These are phyloP conservation scores for Vitis riparia DNA, from an alignment of 164 flowering plant genomes.

Conservation along the genomic window DNA sequence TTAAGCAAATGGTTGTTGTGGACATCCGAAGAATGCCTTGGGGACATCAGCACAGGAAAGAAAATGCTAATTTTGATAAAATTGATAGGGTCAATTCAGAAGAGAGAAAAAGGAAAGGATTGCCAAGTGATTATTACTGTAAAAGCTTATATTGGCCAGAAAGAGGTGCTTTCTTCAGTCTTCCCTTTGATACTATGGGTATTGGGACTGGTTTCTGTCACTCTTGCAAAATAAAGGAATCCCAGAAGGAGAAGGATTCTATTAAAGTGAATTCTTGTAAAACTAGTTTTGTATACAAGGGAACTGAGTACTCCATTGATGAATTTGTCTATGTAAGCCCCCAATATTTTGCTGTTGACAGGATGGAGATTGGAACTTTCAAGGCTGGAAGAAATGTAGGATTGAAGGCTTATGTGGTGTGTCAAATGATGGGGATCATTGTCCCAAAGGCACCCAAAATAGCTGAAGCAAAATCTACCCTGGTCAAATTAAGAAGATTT, in stretches of 20 bases:
- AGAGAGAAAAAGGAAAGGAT: conserved; percentile 69
- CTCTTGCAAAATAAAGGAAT: conserved; percentile 57
- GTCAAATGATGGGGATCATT: conserved; percentile 66
- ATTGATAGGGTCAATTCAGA: conserved; percentile 63
- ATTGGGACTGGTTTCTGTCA: conserved; percentile 71
- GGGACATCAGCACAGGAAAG: conserved; percentile 83
- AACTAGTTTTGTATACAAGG: conserved; percentile 47
- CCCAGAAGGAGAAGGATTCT: conserved; percentile 27
- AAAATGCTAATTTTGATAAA: conserved; percentile 46
- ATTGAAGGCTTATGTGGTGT: conserved; percentile 73
- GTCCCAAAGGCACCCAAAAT: conserved; percentile 33
- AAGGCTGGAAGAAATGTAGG: conserved; percentile 91
- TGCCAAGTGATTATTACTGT: conserved; percentile 81
- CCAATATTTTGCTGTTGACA: conserved; percentile 36
- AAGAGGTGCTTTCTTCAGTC: conserved; percentile 73
- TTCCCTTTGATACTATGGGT: conserved; percentile 58
- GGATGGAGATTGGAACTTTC: conserved; percentile 39
- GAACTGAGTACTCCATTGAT: conserved; percentile 50
- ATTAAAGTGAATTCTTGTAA: conserved; percentile 40
- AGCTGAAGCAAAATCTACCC: conserved; percentile 30
- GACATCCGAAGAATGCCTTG: conserved; percentile 56
- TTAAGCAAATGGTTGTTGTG: conserved; percentile 49
- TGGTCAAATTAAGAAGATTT: conserved; percentile 72
- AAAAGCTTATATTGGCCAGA: conserved; percentile 88
- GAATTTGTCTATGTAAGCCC: conserved; percentile 79